Conservation (phyloP, 768 basidiomycete genomes). For the Naganishia friedmannii region DNA sequence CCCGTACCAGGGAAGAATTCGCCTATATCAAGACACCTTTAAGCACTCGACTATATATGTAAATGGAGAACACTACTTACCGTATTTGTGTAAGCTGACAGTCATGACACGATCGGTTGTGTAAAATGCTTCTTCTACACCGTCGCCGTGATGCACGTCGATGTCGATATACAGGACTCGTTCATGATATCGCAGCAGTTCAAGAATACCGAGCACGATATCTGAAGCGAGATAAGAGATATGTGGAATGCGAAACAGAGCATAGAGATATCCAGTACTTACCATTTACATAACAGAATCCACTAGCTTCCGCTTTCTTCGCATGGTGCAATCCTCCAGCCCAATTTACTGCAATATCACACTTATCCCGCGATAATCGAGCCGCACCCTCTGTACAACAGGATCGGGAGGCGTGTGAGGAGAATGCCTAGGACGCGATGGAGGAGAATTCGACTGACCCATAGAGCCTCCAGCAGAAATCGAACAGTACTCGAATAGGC, state of each 20-base stretch:
- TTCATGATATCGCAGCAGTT: constrained; percentile 77
- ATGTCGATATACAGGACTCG: constrained; percentile 97
- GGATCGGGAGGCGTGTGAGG: neutral
- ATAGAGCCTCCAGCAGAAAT: constrained; percentile 99
- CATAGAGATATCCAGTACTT: constrained; percentile 31
- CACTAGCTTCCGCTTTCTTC: constrained; percentile 97
- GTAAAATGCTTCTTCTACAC: constrained; percentile 98
- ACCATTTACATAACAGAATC: constrained; percentile 99
- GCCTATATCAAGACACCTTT: constrained; percentile 53
- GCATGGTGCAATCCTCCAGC: constrained; percentile 97
- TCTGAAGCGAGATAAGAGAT: constrained; percentile 58
- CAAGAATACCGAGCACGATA: constrained; percentile 93
- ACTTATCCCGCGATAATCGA: constrained; percentile 88
- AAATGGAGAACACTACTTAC: constrained; percentile 45
- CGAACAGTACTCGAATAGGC: constrained; percentile 96
- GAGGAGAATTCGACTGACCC: constrained; percentile 61
- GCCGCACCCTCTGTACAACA: constrained; percentile 82
- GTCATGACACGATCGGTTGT: constrained; percentile 97
- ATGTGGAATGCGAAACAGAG: neutral
- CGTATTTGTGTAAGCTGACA: constrained; percentile 93
- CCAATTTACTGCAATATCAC: constrained; percentile 99
- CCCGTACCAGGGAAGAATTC: constrained; percentile 91
- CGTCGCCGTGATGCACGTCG: constrained; percentile 97
- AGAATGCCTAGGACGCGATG: neutral
- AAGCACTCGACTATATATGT: neutral